Conservation (phyloP, 2,329 filamentous ascomycete genomes). For the Cercospora sp. region DNA sequence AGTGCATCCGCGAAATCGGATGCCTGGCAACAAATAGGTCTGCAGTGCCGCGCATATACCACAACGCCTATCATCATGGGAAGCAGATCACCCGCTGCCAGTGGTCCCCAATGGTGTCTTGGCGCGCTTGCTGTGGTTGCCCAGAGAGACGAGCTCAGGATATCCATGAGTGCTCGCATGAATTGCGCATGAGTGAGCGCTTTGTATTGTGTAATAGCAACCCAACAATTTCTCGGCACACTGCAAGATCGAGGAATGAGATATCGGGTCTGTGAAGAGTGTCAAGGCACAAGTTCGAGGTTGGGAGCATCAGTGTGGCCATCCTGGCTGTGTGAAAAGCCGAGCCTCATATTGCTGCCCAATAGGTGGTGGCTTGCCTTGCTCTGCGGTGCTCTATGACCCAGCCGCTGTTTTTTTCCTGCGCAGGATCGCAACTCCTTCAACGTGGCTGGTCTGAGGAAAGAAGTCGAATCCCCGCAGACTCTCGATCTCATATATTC, state of each 20-base stretch:
- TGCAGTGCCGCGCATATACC: not conserved
- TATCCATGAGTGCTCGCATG: not conserved
- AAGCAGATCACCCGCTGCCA: not conserved
- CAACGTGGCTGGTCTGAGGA: conserved; percentile 75
- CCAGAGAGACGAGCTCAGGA: not conserved
- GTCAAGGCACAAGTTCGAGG: not conserved
- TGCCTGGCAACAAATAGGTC: not conserved
- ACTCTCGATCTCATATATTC: conserved; percentile 80
- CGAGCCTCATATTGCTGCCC: not conserved
- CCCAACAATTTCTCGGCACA: not conserved
- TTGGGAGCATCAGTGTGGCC: not conserved
- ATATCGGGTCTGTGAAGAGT: not conserved
- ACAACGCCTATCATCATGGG: not conserved
- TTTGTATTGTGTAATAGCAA: not conserved
- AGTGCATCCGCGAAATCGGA: conserved; percentile 1
- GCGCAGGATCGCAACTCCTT: conserved; percentile 62
- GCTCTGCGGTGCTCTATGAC: not conserved
- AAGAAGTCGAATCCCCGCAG: conserved; percentile 95
- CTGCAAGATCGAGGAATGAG: not conserved
- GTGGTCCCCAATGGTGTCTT: not conserved
- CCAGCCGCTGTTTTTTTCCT: conserved; percentile 34
- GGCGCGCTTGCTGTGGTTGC: not conserved
- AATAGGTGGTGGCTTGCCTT: not conserved
- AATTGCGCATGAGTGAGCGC: not conserved
- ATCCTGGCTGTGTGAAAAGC: not conserved